These are phyloP conservation scores for Nakazawaea ambrosiae DNA, from an alignment of 805 yeast species.

Conservation along the genomic window DNA sequence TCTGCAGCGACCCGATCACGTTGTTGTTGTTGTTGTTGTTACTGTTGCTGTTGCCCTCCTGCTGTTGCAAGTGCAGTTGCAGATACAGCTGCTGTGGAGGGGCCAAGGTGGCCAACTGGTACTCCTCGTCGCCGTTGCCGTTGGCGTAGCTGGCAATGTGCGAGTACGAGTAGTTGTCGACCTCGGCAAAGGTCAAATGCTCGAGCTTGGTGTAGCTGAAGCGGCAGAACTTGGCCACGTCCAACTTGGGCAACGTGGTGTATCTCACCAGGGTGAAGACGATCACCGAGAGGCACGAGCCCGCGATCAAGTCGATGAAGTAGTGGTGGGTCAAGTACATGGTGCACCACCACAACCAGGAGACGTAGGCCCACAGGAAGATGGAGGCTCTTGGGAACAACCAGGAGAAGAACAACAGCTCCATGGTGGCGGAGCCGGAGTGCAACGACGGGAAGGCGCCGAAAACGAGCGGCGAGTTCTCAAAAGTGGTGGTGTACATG, in stretches of 20 bases:
- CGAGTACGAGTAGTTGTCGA: slow-evolving; percentile 2
- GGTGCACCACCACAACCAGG: slow-evolving; percentile 97
- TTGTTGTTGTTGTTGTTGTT: background rate
- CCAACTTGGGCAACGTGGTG: slow-evolving; percentile 53
- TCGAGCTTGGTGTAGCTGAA: slow-evolving; percentile 53
- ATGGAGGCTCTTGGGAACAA: slow-evolving; percentile 68
- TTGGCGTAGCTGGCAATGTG: background rate
- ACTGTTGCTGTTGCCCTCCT: too few relatives aligned
- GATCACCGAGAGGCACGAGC: slow-evolving; percentile 71
- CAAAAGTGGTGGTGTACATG: slow-evolving; percentile 75
- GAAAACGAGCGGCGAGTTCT: slow-evolving; percentile 84
- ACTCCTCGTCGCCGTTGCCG: slow-evolving; percentile 10
- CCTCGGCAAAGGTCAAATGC: slow-evolving; percentile 7
- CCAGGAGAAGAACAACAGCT: slow-evolving; percentile 78
- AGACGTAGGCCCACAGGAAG: slow-evolving; percentile 68
- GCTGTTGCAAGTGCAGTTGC: slow-evolving; percentile 1
- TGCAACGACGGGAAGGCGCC: slow-evolving; percentile 79
- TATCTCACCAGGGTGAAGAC: slow-evolving; percentile 67
- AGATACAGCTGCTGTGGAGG: background rate
- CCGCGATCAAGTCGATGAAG: slow-evolving; percentile 89
- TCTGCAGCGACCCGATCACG: background rate
- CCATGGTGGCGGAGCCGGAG: slow-evolving; percentile 92
- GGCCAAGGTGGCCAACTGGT: background rate
- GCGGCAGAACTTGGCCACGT: slow-evolving; percentile 50
- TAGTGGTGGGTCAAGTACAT: slow-evolving; percentile 98